Evolutionary conservation across 345 rosid species (phyloP), one percentile per base, ranked within the genome.

Genomic region (Limnanthes douglasii): DNA sequence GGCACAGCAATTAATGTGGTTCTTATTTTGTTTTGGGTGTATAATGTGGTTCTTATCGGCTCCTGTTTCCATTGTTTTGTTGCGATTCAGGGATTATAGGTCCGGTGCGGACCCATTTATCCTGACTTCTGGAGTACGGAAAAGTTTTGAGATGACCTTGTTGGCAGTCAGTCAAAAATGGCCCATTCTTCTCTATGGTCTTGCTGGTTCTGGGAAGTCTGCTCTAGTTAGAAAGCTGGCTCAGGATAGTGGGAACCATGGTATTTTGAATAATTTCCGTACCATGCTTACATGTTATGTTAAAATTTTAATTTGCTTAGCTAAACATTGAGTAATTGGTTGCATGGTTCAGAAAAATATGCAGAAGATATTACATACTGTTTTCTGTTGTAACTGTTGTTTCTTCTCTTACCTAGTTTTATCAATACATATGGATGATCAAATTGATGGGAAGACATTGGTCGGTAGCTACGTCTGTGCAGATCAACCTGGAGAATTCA

Each of bases 401-500:
- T 19, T 37, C 20, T 25, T 29, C n/a, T 29, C 12, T 13, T 5
- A 18, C 21, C 10, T 50, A 80, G 93, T 73, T 45, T 54, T 90
- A 15, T 74, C 57, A 46, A 77, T 90, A 60, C 84, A 79, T 62
- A 79, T 84, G 98, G 95, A 90, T 54, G 98, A 90, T 50, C 95
- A 90, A 76, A 66, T 90, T 54, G 98, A 90, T 47, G 95, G 94
- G 11, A 84, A 79, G 65, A 84, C 92, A 10, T 57, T 90, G 70
- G 57, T 84, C 50, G 98, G 98, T 32, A 77, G 72, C 50, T 90
- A 77, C 53, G 95, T 79, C 34, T 90, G 90, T 63, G 62, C 86
- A 36, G 95, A 90, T 53, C 75, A 74, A 74, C 95, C 95, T 44
- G 98, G 95, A 39, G 94, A 83, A 65, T 84, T 90, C 65, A 76